Percentiles rank a stretch among this genome's conserved stretches.
These are phyloP conservation scores for Apiospora kogelbergensis DNA, from an alignment of 2,329 filamentous ascomycete genomes.

Conservation along the genomic window DNA sequence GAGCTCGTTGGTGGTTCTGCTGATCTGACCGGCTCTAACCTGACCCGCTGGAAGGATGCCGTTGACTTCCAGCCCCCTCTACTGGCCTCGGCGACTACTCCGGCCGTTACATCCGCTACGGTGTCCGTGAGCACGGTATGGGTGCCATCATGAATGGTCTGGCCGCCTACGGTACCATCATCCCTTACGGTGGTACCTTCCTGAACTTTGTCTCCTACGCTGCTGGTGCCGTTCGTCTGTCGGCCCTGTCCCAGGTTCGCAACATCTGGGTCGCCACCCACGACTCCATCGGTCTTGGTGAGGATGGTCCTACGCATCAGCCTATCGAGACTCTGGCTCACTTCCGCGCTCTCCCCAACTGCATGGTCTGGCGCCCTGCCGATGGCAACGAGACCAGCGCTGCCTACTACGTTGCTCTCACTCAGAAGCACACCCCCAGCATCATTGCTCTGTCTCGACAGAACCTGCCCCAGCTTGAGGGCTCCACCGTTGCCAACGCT, in stretches of 20 bases:
- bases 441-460: constrained; percentile 95
- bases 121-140: constrained; percentile 91
- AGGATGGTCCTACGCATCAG: constrained; percentile 98
- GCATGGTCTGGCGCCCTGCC: constrained; percentile 98
- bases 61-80: constrained; percentile 95
- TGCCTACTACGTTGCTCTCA: constrained; percentile 94
- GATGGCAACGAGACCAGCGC: constrained; percentile 98
- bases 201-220: constrained; percentile 99
- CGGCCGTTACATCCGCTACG: constrained; percentile 90
- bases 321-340: constrained; percentile 97
- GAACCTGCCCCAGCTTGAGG: constrained; percentile 97
- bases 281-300: constrained; percentile 98
- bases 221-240: constrained; percentile 91
- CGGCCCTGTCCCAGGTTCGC: constrained; percentile 85
- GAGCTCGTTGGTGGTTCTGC: constrained; percentile 95
- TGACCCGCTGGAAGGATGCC: constrained; percentile 96
- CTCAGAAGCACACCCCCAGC: constrained; percentile 83
- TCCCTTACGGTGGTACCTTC: constrained; percentile 95
- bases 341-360: constrained; percentile 98
- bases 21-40: constrained; percentile 97
- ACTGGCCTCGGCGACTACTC: constrained; percentile 84
- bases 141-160: constrained; percentile 94
- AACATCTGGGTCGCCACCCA: constrained; percentile 96
- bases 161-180: constrained; percentile 89
- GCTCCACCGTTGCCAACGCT: constrained; percentile 83